A percentile compares a stretch with the other conserved stretches of the same genome.
These are phyloP conservation scores for Prototheca wickerhamii DNA, from an alignment of 163 green algal species.

Conservation along the genomic window DNA sequence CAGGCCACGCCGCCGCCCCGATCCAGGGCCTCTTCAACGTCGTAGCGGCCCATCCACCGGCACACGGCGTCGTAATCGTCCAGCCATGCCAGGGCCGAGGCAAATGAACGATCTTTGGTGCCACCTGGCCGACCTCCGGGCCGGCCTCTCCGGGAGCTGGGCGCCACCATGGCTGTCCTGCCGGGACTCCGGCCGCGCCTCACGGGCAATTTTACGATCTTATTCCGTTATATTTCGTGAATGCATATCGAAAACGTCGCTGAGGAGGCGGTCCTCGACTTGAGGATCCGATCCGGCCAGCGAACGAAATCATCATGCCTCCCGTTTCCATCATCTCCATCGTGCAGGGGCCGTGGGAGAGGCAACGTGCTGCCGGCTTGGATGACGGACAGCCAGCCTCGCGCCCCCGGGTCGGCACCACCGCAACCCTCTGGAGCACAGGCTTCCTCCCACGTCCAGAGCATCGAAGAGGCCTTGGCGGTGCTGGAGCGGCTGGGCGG, in stretches of 20 bases:
- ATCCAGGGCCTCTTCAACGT: constrained; percentile 24
- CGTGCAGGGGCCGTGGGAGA: constrained; percentile 19
- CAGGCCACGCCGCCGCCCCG: constrained; percentile 21
- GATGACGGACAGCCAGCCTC: too few species aligned
- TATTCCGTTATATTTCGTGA: background rate
- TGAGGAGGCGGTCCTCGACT: background rate
- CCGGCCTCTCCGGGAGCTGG: background rate
- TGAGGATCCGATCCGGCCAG: background rate
- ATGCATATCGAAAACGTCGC: background rate
- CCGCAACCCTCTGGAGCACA: too few species aligned
- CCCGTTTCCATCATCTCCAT: background rate
- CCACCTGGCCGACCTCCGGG: background rate
- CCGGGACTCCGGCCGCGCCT: background rate
- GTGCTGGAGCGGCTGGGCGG: background rate
- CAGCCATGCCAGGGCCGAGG: constrained; percentile 25
- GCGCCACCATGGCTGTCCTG: background rate
- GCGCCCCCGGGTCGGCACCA: too few species aligned
- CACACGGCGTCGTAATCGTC: constrained; percentile 23
- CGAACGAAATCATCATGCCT: background rate
- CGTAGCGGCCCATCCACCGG: constrained; percentile 24
- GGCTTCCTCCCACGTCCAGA: background rate
- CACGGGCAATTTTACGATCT: background rate
- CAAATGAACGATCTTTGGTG: background rate
- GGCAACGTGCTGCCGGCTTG: constrained; percentile 26
- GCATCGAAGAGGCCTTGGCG: constrained; percentile 1